Conservation (phyloP, 345 rosid genomes). For the Gossypium herbaceum region DNA sequence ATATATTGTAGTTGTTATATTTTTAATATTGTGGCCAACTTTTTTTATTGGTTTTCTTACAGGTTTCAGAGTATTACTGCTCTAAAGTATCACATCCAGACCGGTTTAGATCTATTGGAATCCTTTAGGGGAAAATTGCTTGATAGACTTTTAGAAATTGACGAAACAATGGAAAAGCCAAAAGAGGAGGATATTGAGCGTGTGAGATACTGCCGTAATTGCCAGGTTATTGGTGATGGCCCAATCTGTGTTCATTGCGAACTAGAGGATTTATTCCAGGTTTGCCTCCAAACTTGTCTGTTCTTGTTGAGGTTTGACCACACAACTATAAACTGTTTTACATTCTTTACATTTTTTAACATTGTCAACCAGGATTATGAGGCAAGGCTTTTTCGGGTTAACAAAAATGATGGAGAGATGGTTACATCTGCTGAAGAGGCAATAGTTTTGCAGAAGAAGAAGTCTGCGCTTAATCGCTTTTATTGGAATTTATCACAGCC, state of each 20-base stretch:
- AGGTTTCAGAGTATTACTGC: slow-evolving; percentile 70
- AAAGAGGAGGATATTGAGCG: slow-evolving; percentile 70
- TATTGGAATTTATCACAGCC: slow-evolving; percentile 58
- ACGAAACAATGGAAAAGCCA: slow-evolving; percentile 76
- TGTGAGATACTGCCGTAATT: slow-evolving; percentile 63
- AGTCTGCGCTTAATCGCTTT: slow-evolving; percentile 73
- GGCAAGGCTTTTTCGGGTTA: slow-evolving; percentile 83
- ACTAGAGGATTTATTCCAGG: slow-evolving; percentile 80
- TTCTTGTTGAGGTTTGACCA: slow-evolving; percentile 14
- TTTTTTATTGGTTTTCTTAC: slow-evolving; percentile 25
- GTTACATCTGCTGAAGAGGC: slow-evolving; percentile 81
- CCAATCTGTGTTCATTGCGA: slow-evolving; percentile 81
- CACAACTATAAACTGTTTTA: slow-evolving; percentile 5
- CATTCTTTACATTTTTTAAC: slow-evolving; percentile 12
- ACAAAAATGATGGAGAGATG: slow-evolving; percentile 61
- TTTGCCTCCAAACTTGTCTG: slow-evolving; percentile 27
- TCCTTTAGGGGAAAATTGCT: slow-evolving; percentile 58
- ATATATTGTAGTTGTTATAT: background rate
- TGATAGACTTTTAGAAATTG: slow-evolving; percentile 65
- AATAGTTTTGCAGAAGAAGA: slow-evolving; percentile 65
- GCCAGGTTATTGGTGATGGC: slow-evolving; percentile 68
- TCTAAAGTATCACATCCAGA: slow-evolving; percentile 81
- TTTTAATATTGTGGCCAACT: slow-evolving; percentile 17
- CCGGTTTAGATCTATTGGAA: slow-evolving; percentile 69
- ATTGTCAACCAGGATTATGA: slow-evolving; percentile 59